These are phyloP conservation scores for Colletotrichum echinochloae DNA, from an alignment of 2,329 filamentous ascomycete genomes.

Conservation along the genomic window DNA sequence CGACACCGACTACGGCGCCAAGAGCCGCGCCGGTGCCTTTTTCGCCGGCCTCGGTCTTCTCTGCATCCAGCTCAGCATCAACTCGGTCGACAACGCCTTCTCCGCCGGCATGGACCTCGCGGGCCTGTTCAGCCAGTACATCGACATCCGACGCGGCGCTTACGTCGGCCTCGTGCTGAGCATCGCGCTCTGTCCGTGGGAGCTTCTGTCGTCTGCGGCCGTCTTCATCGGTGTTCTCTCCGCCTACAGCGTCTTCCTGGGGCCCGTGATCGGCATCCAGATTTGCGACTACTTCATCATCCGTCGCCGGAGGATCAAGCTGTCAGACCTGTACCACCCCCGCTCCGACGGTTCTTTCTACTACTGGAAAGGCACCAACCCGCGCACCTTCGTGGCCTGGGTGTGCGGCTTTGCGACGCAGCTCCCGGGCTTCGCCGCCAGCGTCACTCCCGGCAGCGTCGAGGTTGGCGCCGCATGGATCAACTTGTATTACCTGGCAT, in stretches of 20 bases:
- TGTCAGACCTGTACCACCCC: conserved; percentile 54
- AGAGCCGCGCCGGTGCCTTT: conserved; percentile 37
- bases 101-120: conserved; percentile 67
- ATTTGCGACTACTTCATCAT: conserved; percentile 51
- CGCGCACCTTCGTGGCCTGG: conserved; percentile 52
- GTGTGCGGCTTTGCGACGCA: conserved; percentile 51
- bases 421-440: conserved; percentile 31
- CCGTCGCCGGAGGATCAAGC: conserved; percentile 49
- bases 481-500: conserved; percentile 33
- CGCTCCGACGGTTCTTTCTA: conserved; percentile 51
- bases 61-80: conserved; percentile 40
- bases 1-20: conserved; percentile 22
- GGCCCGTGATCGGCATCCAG: conserved; percentile 55
- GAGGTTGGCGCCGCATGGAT: conserved; percentile 14
- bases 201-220: conserved; percentile 57
- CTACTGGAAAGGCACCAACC: conserved; percentile 55
- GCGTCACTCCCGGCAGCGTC: conserved; percentile 32
- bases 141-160: conserved; percentile 67
- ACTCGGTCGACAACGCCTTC: conserved; percentile 42
- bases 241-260: conserved; percentile 53
- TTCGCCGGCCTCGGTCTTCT: conserved; percentile 41
- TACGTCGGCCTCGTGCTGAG: conserved; percentile 60
- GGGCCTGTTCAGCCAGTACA: conserved; percentile 62
- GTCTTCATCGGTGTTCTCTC: conserved; percentile 52
- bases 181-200: conserved; percentile 62